Conservation (phyloP, 1,284 basidiomycete genomes). For the Grifola frondosa region DNA sequence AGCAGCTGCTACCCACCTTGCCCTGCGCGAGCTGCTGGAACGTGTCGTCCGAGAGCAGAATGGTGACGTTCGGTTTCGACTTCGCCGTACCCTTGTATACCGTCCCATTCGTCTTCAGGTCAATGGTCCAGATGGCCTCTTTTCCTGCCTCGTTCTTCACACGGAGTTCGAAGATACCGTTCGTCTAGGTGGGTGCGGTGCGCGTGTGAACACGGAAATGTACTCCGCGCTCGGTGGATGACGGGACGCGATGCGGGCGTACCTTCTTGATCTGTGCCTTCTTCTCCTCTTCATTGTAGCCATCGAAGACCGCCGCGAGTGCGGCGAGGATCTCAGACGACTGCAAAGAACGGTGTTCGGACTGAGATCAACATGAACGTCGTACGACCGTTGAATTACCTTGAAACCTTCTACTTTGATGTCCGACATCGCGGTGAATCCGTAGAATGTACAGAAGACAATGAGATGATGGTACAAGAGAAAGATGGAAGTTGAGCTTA, state of each 20-base stretch:
- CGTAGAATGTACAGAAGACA: constrained; percentile 1
- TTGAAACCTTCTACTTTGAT: constrained; percentile 39
- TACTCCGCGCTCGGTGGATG: neutral
- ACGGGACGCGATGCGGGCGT: constrained; percentile 2
- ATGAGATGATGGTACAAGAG: neutral
- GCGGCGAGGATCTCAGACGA: constrained; percentile 67
- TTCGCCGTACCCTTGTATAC: constrained; percentile 81
- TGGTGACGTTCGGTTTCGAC: constrained; percentile 74
- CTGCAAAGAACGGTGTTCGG: constrained; percentile 36
- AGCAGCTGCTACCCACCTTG: constrained; percentile 62
- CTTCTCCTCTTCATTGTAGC: constrained; percentile 73
- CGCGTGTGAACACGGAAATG: neutral
- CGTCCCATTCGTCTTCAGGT: constrained; percentile 87
- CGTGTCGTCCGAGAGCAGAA: constrained; percentile 73
- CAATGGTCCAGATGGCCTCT: constrained; percentile 89
- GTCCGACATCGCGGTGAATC: constrained; percentile 33
- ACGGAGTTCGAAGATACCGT: constrained; percentile 88
- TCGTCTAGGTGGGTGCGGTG: constrained; percentile 59
- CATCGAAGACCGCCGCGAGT: constrained; percentile 63
- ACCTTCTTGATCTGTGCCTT: constrained; percentile 87
- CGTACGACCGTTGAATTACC: constrained; percentile 17
- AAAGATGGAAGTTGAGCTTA: no score
- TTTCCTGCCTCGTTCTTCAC: constrained; percentile 79
- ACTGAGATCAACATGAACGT: neutral
- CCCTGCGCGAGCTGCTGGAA: constrained; percentile 66